Evolutionary conservation across 495 filamentous ascomycete genomes (phyloP).

Genomic region (Talaromyces thailandensis): DNA sequence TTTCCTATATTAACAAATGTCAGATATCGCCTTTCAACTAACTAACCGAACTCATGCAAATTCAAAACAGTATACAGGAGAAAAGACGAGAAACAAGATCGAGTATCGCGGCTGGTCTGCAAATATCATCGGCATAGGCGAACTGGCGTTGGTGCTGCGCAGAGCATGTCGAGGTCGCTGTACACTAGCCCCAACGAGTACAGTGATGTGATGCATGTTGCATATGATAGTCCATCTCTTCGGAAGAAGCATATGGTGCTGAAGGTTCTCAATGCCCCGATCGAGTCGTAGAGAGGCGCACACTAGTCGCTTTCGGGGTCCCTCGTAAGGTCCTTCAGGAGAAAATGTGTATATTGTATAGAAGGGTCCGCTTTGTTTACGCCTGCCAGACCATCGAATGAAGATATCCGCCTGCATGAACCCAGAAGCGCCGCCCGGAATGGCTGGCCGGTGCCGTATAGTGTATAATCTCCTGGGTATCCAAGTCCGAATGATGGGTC

Average conservation of each 20-base stretch:
- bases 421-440: background rate
- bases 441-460: background rate
- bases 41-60: background rate
- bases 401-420: background rate
- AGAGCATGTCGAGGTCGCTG: background rate
- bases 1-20: conserved; percentile 51
- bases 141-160: background rate
- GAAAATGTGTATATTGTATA: background rate
- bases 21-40: background rate
- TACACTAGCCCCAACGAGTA: background rate
- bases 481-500: conserved; percentile 1
- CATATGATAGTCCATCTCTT: background rate
- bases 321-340: background rate
- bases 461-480: background rate
- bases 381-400: background rate
- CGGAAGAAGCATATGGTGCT: background rate
- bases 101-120: background rate
- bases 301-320: background rate
- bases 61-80: background rate
- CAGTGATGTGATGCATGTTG: background rate
- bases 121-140: background rate
- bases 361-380: background rate
- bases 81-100: background rate
- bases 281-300: background rate
- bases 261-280: background rate